Evolutionary conservation across 1,284 basidiomycete species (phyloP).

Genomic region (Ceratobasidium sp.): DNA sequence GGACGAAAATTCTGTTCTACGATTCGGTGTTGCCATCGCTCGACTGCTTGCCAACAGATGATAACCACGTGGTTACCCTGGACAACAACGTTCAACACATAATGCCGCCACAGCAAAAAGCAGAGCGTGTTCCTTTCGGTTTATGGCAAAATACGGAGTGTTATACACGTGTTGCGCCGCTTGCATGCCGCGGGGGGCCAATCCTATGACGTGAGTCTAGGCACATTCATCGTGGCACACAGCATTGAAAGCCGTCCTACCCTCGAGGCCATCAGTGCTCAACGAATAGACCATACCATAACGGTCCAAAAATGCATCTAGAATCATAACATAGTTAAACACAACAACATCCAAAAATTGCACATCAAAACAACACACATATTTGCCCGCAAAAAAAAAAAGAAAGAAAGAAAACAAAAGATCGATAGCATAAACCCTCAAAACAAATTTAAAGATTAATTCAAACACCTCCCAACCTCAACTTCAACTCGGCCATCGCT

Average conservation of each 20-base stretch:
- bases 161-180: no score
- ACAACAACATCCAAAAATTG: constrained; percentile 18
- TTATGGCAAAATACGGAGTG: no score
- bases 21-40: constrained; percentile 9
- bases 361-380: background rate
- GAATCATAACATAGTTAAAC: background rate
- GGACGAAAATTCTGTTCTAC: background rate
- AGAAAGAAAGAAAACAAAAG: background rate
- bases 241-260: no score
- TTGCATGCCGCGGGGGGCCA: no score
- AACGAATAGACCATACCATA: background rate
- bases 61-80: constrained; percentile 12
- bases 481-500: constrained; percentile 5
- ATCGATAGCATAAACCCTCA: no score
- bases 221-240: no score
- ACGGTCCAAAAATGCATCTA: background rate
- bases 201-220: no score
- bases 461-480: constrained; percentile 8
- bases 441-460: background rate
- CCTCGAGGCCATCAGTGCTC: no score
- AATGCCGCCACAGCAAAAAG: background rate
- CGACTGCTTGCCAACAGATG: constrained; percentile 24
- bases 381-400: background rate
- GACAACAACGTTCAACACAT: background rate
- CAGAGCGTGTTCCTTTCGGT: no score